These are phyloP conservation scores for Vararia minispora DNA, from an alignment of 768 basidiomycete species.

Conservation along the genomic window DNA sequence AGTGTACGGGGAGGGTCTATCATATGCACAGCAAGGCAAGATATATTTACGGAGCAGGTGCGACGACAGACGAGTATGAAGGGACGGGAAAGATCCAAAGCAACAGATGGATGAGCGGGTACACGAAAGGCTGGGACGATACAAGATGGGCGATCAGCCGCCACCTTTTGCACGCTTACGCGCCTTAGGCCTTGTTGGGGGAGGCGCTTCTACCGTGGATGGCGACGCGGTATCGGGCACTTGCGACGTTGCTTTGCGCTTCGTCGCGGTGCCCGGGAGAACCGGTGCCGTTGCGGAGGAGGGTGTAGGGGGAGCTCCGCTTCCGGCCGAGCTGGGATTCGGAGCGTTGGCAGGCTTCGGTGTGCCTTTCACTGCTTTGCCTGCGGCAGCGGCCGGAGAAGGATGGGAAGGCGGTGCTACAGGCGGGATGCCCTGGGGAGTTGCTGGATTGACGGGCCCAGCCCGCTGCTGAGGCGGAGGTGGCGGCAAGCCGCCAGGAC, in stretches of 20 bases:
- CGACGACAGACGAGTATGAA: conserved; percentile 1
- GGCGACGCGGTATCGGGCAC: conserved; percentile 34
- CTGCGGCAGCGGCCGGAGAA: conserved; percentile 8
- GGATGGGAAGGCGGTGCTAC: conserved; percentile 4
- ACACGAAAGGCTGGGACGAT: conserved; percentile 5
- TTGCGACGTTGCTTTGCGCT: conserved; percentile 21
- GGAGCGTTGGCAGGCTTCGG: conserved; percentile 13
- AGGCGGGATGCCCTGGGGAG: too few species aligned
- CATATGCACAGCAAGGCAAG: too few species aligned
- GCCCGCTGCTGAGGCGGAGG: too few species aligned
- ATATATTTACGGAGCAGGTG: conserved; percentile 3
- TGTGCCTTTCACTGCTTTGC: conserved; percentile 12
- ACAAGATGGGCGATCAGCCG: conserved; percentile 20
- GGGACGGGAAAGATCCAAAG: conserved; percentile 2
- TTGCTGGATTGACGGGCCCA: conserved; percentile 14
- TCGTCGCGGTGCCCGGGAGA: conserved; percentile 14
- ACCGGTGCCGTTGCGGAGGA: conserved; percentile 5
- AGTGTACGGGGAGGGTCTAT: too few species aligned
- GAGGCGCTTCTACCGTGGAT: conserved; percentile 34
- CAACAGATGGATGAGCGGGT: background rate
- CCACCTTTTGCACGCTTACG: conserved; percentile 44
- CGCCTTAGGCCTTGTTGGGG: conserved; percentile 35
- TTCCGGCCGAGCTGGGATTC: conserved; percentile 5
- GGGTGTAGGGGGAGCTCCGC: background rate
- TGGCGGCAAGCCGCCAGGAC: too few species aligned